phyloP scores from a whole-genome alignment of 2,329 filamentous ascomycete genomes.

The Fusarium circinatum region DNA sequence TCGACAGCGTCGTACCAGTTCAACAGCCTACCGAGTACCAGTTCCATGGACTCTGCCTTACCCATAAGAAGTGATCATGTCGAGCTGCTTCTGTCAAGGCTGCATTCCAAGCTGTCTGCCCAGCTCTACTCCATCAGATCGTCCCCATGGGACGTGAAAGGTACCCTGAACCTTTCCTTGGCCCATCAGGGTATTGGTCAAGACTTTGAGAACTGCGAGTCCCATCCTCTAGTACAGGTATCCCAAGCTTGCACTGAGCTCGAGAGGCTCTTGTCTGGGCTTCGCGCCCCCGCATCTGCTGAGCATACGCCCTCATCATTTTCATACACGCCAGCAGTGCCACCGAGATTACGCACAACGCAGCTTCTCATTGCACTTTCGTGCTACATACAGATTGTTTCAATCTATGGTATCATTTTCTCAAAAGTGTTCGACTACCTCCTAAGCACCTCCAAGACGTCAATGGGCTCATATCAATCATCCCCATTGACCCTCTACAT shows the following conservation, averaged over 20 bases:
- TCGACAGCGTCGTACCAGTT: background rate
- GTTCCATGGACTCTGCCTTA: background rate
- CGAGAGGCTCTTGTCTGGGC: background rate
- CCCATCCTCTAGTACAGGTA: constrained; percentile 4
- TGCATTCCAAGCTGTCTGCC: background rate
- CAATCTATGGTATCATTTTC: constrained; percentile 10
- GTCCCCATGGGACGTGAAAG: constrained; percentile 42
- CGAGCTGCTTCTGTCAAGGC: background rate
- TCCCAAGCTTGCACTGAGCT: constrained; percentile 2
- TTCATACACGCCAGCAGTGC: background rate
- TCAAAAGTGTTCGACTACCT: constrained; percentile 5
- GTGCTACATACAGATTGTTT: constrained; percentile 16
- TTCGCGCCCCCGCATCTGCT: background rate
- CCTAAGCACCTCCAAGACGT: background rate
- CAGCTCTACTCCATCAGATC: constrained; percentile 4
- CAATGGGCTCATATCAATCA: background rate
- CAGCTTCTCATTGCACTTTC: constrained; percentile 10
- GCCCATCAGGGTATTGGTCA: background rate
- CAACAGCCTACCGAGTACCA: background rate
- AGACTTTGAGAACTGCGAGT: background rate
- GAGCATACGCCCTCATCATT: background rate
- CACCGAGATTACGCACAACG: background rate
- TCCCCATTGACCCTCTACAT: background rate
- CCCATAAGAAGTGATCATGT: background rate
- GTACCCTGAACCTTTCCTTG: constrained; percentile 69